These are phyloP conservation scores for Ichthyophthirius multifiliis DNA, from an alignment of 169 alveolate genomes.

Conservation along the genomic window DNA sequence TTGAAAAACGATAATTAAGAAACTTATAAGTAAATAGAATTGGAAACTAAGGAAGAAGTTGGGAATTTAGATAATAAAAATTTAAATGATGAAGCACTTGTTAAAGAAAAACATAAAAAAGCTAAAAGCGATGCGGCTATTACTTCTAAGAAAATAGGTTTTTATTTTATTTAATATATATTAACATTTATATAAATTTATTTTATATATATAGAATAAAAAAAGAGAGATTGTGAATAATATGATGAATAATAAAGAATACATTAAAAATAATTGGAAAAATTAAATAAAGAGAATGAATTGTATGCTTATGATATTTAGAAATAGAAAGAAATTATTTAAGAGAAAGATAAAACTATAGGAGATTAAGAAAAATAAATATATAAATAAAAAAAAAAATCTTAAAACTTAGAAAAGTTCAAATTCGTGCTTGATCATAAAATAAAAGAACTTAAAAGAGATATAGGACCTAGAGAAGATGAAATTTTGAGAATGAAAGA, in stretches of 20 bases:
- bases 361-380: slow-evolving; percentile 90
- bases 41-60: slow-evolving; percentile 34
- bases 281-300: slow-evolving; percentile 6
- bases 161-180: too few species aligned
- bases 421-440: slow-evolving; percentile 93
- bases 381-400: slow-evolving; percentile 89
- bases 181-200: too few species aligned
- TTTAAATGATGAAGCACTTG: neutral
- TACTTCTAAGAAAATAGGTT: slow-evolving; percentile 29
- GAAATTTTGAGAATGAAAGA: slow-evolving; percentile 85
- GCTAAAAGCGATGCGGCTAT: slow-evolving; percentile 41
- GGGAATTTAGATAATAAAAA: slow-evolving; percentile 27
- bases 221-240: neutral
- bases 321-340: slow-evolving; percentile 31
- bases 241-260: neutral
- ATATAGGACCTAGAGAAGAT: slow-evolving; percentile 92
- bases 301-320: neutral
- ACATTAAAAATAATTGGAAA: neutral
- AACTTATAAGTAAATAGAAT: neutral
- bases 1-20: slow-evolving; percentile 5
- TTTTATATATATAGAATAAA: too few species aligned
- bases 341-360: slow-evolving; percentile 88
- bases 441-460: slow-evolving; percentile 91
- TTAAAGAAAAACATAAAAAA: slow-evolving; percentile 24
- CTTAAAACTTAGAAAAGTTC: slow-evolving; percentile 92